phyloP scores from a whole-genome alignment of 2,329 filamentous ascomycete species.

The Drechmeria coniospora region DNA sequence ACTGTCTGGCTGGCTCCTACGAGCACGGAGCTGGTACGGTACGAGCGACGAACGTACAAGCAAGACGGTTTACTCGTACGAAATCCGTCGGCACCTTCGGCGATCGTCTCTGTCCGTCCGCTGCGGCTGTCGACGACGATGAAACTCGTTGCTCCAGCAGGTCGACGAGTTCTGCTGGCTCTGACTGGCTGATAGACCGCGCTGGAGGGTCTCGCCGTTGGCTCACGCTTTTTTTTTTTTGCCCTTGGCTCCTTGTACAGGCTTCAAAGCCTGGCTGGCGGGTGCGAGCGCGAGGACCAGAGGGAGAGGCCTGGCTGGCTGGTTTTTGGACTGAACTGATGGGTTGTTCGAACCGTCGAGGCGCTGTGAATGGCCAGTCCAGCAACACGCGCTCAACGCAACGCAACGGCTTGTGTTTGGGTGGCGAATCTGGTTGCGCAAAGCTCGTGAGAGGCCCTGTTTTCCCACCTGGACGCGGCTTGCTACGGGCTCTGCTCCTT shows the following conservation, averaged over 20 bases:
- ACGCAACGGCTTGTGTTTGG: conserved; percentile 1
- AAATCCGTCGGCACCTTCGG: no score
- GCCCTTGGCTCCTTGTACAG: neutral
- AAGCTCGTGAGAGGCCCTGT: conserved; percentile 6
- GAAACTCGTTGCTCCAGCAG: no score
- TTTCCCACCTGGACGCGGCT: no score
- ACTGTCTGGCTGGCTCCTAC: conserved; percentile 1
- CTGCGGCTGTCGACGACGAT: no score
- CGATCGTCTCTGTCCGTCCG: no score
- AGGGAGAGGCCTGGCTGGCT: neutral
- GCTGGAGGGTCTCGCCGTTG: conserved; percentile 1
- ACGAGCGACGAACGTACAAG: no score
- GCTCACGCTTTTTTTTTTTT: conserved; percentile 3
- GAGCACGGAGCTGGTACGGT: no score
- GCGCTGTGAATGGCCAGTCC: conserved; percentile 10
- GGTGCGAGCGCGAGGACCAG: conserved; percentile 3
- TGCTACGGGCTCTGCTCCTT: no score
- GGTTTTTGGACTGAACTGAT: conserved; percentile 7
- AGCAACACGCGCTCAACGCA: neutral
- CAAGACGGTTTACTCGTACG: no score
- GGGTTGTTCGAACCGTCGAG: conserved; percentile 5
- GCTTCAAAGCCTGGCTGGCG: conserved; percentile 3
- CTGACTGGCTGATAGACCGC: conserved; percentile 3
- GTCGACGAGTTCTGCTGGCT: neutral
- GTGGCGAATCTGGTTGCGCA: conserved; percentile 9